phyloP scores from a whole-genome alignment of 2,329 filamentous ascomycete genomes.

The Emericellopsis atlantica region DNA sequence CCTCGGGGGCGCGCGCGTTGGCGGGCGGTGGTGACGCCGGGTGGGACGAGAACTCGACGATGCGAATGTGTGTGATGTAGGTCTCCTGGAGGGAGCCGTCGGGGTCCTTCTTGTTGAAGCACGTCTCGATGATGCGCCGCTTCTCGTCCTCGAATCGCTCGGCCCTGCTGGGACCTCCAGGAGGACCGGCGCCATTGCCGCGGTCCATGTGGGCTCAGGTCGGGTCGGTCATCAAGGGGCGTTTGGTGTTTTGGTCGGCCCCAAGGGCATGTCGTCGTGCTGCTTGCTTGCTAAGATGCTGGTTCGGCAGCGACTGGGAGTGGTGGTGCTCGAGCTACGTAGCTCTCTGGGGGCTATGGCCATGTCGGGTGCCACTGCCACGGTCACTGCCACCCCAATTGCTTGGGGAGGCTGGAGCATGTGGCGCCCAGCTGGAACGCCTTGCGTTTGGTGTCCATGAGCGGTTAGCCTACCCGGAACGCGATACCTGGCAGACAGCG shows the following conservation, averaged over 20 bases:
- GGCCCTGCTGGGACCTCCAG: slow-evolving; percentile 34
- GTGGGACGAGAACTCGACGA: slow-evolving; percentile 74
- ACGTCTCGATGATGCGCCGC: slow-evolving; percentile 83
- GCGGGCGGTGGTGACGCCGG: slow-evolving; percentile 78
- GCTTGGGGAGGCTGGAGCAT: too few species aligned
- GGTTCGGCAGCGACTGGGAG: too few species aligned
- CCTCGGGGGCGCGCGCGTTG: slow-evolving; percentile 51
- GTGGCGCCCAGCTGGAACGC: too few species aligned
- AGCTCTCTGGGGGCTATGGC: too few species aligned
- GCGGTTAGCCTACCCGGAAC: too few species aligned
- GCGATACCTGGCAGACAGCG: too few species aligned
- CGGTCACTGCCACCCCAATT: too few species aligned
- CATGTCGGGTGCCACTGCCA: too few species aligned
- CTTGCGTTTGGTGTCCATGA: too few species aligned
- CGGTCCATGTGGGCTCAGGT: slow-evolving; percentile 18
- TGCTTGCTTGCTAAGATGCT: too few species aligned
- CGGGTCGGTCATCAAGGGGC: slow-evolving; percentile 9
- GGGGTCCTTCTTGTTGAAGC: slow-evolving; percentile 79
- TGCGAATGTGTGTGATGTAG: slow-evolving; percentile 94
- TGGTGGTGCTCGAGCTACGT: too few species aligned
- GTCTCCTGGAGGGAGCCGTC: slow-evolving; percentile 74
- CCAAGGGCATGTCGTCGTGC: slow-evolving; percentile 10
- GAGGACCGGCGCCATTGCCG: slow-evolving; percentile 22
- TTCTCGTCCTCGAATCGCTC: slow-evolving; percentile 97
- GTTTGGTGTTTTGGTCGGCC: slow-evolving; percentile 8